phyloP scores from a whole-genome alignment of 2,329 filamentous ascomycete genomes.

The Pseudopithomyces chartarum region DNA sequence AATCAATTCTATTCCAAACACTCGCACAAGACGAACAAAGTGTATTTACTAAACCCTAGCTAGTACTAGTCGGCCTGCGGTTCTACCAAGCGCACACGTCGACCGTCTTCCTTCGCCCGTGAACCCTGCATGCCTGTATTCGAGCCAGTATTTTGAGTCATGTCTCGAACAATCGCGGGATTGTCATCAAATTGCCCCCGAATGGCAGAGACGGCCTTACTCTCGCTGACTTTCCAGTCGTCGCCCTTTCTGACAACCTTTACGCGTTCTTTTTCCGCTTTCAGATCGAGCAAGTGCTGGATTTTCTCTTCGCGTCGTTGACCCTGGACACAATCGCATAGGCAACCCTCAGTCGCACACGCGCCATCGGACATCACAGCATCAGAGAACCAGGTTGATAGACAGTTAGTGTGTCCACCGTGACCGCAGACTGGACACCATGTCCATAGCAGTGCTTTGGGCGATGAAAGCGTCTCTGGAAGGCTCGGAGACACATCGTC shows the following conservation, averaged over 20 bases:
- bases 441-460: constrained; percentile 53
- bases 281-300: constrained; percentile 31
- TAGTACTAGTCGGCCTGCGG: constrained; percentile 17
- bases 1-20: no score
- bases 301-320: constrained; percentile 43
- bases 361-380: constrained; percentile 54
- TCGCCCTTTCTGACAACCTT: constrained; percentile 46
- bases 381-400: constrained; percentile 60
- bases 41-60: neutral
- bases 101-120: constrained; percentile 29
- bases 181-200: constrained; percentile 37
- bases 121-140: constrained; percentile 8
- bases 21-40: no score
- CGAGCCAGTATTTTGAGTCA: constrained; percentile 19
- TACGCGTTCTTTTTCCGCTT: constrained; percentile 41
- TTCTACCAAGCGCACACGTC: constrained; percentile 37
- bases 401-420: constrained; percentile 62
- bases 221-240: constrained; percentile 50
- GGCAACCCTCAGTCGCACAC: constrained; percentile 64
- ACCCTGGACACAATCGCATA: constrained; percentile 63
- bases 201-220: constrained; percentile 48
- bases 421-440: constrained; percentile 67
- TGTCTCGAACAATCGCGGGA: constrained; percentile 12
- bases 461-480: constrained; percentile 27
- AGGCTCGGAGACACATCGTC: constrained; percentile 27